phyloP scores from a whole-genome alignment of 305 asterid species.

The Lippia alba region DNA sequence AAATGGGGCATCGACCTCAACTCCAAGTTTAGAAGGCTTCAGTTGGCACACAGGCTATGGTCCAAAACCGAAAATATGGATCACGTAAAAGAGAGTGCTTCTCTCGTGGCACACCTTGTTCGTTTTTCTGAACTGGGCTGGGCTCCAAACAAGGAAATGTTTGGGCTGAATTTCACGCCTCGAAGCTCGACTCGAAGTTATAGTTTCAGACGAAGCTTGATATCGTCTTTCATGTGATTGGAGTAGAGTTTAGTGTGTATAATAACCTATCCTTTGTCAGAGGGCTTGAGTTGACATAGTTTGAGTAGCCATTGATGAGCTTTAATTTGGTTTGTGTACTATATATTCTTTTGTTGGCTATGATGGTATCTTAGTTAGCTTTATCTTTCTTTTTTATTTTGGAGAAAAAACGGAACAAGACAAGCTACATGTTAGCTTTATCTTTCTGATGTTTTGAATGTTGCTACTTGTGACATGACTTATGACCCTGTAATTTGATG shows the following conservation, averaged over 20 bases:
- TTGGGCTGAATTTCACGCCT: slow-evolving; percentile 82
- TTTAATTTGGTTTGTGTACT: neutral
- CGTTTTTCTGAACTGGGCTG: slow-evolving; percentile 62
- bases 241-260: slow-evolving; percentile 30
- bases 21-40: slow-evolving; percentile 73
- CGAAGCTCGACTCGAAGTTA: slow-evolving; percentile 49
- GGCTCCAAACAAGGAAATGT: slow-evolving; percentile 74
- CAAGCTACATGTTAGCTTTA: too few relatives aligned
- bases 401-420: too few relatives aligned
- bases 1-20: slow-evolving; percentile 80
- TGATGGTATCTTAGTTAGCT: neutral
- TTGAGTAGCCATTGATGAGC: slow-evolving; percentile 26
- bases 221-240: slow-evolving; percentile 53
- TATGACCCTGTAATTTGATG: too few relatives aligned
- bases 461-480: neutral
- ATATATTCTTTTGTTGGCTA: slow-evolving; percentile 15
- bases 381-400: too few relatives aligned
- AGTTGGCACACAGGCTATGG: slow-evolving; percentile 76
- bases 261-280: slow-evolving; percentile 20
- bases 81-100: slow-evolving; percentile 77
- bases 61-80: slow-evolving; percentile 62
- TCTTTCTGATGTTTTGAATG: neutral
- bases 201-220: slow-evolving; percentile 67
- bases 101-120: slow-evolving; percentile 70
- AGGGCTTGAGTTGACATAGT: slow-evolving; percentile 24